Conservation (phyloP, 2,329 filamentous ascomycete genomes). For the Pestalotiopsis sp. region DNA sequence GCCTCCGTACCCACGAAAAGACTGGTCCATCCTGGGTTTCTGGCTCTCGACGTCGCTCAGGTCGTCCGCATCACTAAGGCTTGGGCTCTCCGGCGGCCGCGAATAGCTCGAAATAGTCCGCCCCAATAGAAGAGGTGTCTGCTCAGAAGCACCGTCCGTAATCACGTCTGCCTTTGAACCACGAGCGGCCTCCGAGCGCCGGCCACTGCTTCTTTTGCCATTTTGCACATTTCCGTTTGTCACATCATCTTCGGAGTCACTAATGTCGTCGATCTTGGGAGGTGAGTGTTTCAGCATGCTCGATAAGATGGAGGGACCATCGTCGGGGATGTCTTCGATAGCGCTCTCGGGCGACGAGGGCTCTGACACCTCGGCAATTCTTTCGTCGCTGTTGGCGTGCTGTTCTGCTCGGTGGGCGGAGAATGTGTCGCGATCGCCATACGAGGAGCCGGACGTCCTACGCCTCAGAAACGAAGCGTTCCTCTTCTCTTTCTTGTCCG, state of each 20-base stretch:
- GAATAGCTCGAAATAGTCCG: slow-evolving; percentile 33
- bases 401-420: slow-evolving; percentile 24
- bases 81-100: slow-evolving; percentile 27
- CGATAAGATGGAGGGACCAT: slow-evolving; percentile 39
- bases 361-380: slow-evolving; percentile 33
- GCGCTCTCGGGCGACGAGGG: slow-evolving; percentile 26
- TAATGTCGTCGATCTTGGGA: slow-evolving; percentile 25
- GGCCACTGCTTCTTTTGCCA: not conserved
- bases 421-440: slow-evolving; percentile 25
- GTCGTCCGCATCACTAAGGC: slow-evolving; percentile 25
- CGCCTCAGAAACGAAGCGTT: slow-evolving; percentile 48
- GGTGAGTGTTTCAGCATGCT: slow-evolving; percentile 54
- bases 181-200: not conserved
- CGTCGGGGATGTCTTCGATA: slow-evolving; percentile 20
- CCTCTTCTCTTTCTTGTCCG: slow-evolving; percentile 55
- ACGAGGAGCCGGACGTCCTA: slow-evolving; percentile 37
- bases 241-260: slow-evolving; percentile 15
- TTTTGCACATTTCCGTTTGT: not conserved
- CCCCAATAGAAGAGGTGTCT: slow-evolving; percentile 47
- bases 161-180: slow-evolving; percentile 13
- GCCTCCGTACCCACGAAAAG: slow-evolving; percentile 24
- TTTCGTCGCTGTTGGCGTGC: slow-evolving; percentile 24
- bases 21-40: slow-evolving; percentile 36
- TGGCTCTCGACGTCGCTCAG: slow-evolving; percentile 53
- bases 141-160: slow-evolving; percentile 34